Evolutionary conservation across 106 monocot species (phyloP).

Genomic region (Agapanthus africanus): DNA sequence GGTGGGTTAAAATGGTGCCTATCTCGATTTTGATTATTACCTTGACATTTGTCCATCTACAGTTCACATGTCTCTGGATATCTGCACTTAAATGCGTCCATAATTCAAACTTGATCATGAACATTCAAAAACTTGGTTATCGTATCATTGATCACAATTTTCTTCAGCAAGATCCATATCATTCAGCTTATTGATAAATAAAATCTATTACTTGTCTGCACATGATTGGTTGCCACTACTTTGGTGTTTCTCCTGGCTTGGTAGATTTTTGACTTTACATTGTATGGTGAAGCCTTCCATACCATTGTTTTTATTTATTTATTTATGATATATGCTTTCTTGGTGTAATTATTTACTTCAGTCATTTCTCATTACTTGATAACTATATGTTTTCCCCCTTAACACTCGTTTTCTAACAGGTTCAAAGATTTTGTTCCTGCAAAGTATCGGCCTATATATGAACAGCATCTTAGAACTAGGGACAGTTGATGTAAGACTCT

Average conservation of each 20-base stretch:
- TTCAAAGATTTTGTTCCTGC: conserved; percentile 87
- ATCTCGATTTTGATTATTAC: not conserved
- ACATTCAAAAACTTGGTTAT: not conserved
- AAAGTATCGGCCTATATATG: conserved; percentile 58
- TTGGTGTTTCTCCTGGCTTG: not conserved
- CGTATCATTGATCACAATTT: not conserved
- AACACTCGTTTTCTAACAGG: conserved; percentile 35
- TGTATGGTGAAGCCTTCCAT: not conserved
- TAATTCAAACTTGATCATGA: not conserved
- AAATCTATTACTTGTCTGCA: not conserved
- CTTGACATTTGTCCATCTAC: not conserved
- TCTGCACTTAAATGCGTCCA: not conserved
- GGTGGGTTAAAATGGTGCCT: not conserved
- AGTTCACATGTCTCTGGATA: not conserved
- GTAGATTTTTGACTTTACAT: not conserved
- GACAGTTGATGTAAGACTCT: conserved; percentile 7
- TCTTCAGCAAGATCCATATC: not conserved
- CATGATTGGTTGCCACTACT: not conserved
- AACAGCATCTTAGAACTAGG: conserved; percentile 39
- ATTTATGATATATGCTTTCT: not conserved
- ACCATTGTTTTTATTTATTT: not conserved
- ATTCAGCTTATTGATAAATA: not conserved
- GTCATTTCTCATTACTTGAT: too few relatives aligned
- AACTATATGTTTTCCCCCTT: not conserved
- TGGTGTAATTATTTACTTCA: not conserved